Conservation (phyloP, 176 grass and related monocot species). For the Poa annua region DNA sequence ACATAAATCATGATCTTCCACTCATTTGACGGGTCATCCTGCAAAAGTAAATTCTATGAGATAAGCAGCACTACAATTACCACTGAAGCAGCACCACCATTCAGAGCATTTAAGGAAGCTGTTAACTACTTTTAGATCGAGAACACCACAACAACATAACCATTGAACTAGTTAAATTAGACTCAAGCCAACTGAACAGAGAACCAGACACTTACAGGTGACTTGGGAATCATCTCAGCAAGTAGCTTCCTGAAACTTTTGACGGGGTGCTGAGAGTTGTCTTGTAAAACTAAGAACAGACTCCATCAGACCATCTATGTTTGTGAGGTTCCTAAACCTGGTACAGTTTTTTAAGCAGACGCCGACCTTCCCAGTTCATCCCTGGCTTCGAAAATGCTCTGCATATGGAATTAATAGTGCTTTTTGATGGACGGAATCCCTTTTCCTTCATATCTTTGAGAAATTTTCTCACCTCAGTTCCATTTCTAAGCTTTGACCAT, state of each 20-base stretch:
- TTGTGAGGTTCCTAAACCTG: conserved; percentile 42
- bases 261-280: conserved; percentile 69
- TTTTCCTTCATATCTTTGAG: conserved; percentile 89
- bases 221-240: conserved; percentile 79
- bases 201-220: conserved; percentile 53
- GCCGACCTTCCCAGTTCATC: conserved; percentile 56
- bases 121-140: conserved; percentile 27
- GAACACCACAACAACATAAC: conserved; percentile 20
- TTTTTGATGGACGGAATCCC: conserved; percentile 67
- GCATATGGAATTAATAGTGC: conserved; percentile 66
- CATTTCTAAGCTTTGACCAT: conserved; percentile 87
- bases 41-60: conserved; percentile 19
- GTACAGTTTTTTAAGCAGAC: conserved; percentile 67
- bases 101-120: background rate
- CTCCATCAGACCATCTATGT: conserved; percentile 16
- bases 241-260: conserved; percentile 94
- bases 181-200: background rate
- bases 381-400: conserved; percentile 80
- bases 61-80: background rate
- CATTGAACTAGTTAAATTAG: background rate
- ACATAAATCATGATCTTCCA: conserved; percentile 83
- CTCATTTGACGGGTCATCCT: conserved; percentile 80
- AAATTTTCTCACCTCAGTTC: conserved; percentile 63
- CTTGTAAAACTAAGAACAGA: conserved; percentile 14
- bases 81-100: background rate